Base-by-base conservation (phyloP, 306 rosid species). In the Castanospermum australe region DNA sequence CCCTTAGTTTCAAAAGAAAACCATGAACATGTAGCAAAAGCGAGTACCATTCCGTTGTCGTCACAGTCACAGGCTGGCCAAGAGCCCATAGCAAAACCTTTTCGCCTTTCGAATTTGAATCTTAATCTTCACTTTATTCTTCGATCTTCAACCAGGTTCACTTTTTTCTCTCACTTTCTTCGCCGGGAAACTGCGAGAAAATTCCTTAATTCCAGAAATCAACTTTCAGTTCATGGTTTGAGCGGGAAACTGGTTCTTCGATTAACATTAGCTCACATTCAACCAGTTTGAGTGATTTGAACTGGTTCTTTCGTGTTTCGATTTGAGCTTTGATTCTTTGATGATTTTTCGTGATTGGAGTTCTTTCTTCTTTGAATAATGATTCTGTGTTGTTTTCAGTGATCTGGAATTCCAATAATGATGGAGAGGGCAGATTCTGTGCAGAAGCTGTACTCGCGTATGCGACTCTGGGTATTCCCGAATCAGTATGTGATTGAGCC, bases 381-480 rank as follows among this genome's bases (percentile, higher is more conserved):
- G 56, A 15, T 57, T 52, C 1, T 60, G 13, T 5, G 69, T 69
- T 67, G 28, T 52, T 83, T 83, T 28, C 78, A 83, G 92, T 71
- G 79, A 60, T 20, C 15, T 78, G 83, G 64, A 71, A 47, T 60
- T 66, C 77, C 79, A 74, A 88, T 83, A 72, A 94, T 90, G 92
- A 90, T 88, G 98, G 99, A 95, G 94, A 86, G 67, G 83, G 89
- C 90, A 39, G 98, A 95, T 71, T 89, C 94, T 21, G 89, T 81
- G 82, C 98, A 84, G 72, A 95, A 95, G 90, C 87, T 95, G 28
- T 93, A 91, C 83, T 81, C 96, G 20, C 86, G 94, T 33, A 88
- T 95, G 99, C 87, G 97, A 25, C 87, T 95, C 20, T 95, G 99
- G 99, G 98, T 91, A 80, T 91, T 91, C 80, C 91, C 96, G n/a